Evolutionary conservation across 306 rosid genomes (phyloP), one percentile per base, ranked within the genome.

Genomic region (Rosa chinensis): DNA sequence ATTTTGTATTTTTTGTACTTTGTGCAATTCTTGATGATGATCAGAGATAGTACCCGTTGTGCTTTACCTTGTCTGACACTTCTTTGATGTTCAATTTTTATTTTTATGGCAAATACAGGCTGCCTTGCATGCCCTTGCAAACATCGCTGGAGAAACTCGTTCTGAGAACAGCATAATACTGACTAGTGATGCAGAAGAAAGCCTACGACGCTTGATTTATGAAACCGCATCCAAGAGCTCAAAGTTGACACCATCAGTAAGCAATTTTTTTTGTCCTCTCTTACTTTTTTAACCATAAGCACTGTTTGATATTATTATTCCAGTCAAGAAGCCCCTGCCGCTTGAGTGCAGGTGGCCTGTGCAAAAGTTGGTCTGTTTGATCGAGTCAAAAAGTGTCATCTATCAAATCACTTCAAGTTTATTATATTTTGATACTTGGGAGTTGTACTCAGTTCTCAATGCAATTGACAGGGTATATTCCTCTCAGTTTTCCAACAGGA

Each of bases 61-160:
- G 18, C 23, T 45, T 18, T 28, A 53, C 74, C 6, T 44, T 66
- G 17, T 11, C n/a, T 14, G 50, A 52, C 75, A 25, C 13, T 21
- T 80, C 42, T 80, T 11, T 21, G 44, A 47, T 76, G 59, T 68
- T 74, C 37, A 2, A 32, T 2, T 32, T 32, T 49, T 72, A 68
- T 49, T 76, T 74, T 64, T 59, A 63, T 81, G 78, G 74, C 32
- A 66, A 82, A 76, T 69, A 73, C 80, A 93, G 99, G 95, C 98
- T 76, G 98, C 98, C 81, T 40, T 91, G 87, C 98, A 95, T 85
- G 92, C 96, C 75, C 92, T 95, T 59, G 97, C 87, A 62, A 92
- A 91, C 80, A 92, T 95, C 64, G 82, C 86, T 0, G 99, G 99
- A 63, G 98, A 92, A 88, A 72, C 87, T 72, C 89, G 96, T 59